A percentile compares a stretch with the other conserved stretches of the same genome.
Evolutionary conservation across 208 protist genomes (phyloP).

Genomic region (Trypanosoma scelopori): DNA sequence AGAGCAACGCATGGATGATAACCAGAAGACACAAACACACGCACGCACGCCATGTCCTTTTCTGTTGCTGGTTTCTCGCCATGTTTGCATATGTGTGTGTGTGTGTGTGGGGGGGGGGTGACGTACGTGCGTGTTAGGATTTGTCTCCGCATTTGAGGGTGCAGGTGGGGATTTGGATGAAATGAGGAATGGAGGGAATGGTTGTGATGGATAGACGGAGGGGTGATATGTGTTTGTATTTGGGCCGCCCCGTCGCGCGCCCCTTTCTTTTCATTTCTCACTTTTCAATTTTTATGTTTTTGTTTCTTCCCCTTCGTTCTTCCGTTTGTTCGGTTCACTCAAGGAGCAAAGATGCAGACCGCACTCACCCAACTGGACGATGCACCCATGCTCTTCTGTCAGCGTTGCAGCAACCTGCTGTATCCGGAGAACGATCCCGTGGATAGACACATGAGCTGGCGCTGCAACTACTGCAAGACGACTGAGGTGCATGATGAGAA

Average conservation of each 20-base stretch:
- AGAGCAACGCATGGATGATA: not conserved
- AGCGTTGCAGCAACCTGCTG: constrained; percentile 83
- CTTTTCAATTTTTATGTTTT: not conserved
- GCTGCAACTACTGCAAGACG: constrained; percentile 85
- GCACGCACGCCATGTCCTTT: not conserved
- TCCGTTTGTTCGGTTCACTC: constrained; percentile 11
- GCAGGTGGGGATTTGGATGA: not conserved
- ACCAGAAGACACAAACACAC: not conserved
- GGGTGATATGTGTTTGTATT: constrained; percentile 6
- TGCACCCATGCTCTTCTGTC: constrained; percentile 90
- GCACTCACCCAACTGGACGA: constrained; percentile 31
- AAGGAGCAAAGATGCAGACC: constrained; percentile 15
- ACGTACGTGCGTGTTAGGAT: not conserved
- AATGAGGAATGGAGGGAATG: too few species aligned
- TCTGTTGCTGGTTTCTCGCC: not conserved
- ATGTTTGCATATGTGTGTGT: too few species aligned
- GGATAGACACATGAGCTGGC: constrained; percentile 67
- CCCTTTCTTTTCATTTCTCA: constrained; percentile 16
- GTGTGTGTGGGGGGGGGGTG: not conserved
- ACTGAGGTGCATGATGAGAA: constrained; percentile 75
- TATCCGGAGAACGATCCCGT: constrained; percentile 73
- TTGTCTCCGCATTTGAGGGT: not conserved
- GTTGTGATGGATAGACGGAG: not conserved
- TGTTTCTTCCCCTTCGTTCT: constrained; percentile 14
- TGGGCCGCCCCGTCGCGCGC: too few species aligned